phyloP scores from a whole-genome alignment of 2,329 filamentous ascomycete species.

The Colletotrichum somersetense region DNA sequence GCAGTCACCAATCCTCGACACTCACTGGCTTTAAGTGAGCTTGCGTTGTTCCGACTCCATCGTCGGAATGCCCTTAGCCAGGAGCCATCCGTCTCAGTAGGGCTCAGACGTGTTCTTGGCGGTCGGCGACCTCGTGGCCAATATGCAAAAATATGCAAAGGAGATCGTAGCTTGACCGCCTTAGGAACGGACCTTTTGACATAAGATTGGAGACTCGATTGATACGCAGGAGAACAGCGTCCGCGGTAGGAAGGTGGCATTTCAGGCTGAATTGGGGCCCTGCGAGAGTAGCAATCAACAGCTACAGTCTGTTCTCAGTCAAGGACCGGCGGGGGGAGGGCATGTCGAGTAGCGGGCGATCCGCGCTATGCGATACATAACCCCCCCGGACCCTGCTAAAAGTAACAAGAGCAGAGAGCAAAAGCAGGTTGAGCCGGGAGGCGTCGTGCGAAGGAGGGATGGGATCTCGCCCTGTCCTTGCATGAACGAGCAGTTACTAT shows the following conservation, averaged over 20 bases:
- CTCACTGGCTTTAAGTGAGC: not conserved
- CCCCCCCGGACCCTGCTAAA: conserved; percentile 27
- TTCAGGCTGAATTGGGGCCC: conserved; percentile 25
- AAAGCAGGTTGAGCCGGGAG: not conserved
- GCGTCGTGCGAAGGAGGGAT: not conserved
- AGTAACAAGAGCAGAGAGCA: not conserved
- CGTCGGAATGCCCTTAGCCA: not conserved
- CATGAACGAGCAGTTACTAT: conserved; percentile 25
- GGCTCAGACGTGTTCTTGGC: conserved; percentile 23
- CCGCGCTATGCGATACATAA: conserved; percentile 1
- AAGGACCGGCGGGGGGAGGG: conserved; percentile 24
- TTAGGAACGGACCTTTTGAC: conserved; percentile 30
- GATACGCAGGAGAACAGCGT: conserved; percentile 9
- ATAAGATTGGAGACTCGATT: conserved; percentile 12
- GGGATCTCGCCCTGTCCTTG: conserved; percentile 27
- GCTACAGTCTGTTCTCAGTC: conserved; percentile 5
- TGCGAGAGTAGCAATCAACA: conserved; percentile 16
- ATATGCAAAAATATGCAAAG: conserved; percentile 12
- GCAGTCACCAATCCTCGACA: not conserved
- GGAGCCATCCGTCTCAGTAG: conserved; percentile 2
- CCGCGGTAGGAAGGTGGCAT: conserved; percentile 17
- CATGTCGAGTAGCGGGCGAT: conserved; percentile 20
- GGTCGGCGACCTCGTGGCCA: conserved; percentile 15
- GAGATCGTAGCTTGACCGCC: conserved; percentile 29
- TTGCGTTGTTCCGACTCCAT: not conserved